A percentile compares a stretch with the other conserved stretches of the same genome.
Conservation (phyloP, 106 monocot species). For the Cymbidium sinense region DNA sequence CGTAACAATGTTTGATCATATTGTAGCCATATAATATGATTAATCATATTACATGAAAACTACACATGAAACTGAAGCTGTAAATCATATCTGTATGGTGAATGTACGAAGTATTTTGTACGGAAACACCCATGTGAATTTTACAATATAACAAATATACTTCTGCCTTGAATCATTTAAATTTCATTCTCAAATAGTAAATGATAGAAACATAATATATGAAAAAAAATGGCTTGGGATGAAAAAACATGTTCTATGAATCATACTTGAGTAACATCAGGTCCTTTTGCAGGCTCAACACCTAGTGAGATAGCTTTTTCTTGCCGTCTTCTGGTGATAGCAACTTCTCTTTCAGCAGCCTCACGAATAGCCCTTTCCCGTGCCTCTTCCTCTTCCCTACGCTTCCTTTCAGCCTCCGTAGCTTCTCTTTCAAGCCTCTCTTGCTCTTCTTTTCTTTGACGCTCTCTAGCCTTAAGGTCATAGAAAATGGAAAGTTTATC, state of each 20-base stretch:
- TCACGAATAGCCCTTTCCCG: conserved; percentile 53
- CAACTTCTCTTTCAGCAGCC: conserved; percentile 89
- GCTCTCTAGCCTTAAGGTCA: conserved; percentile 71
- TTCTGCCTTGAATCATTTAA: not conserved
- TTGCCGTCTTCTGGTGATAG: conserved; percentile 60
- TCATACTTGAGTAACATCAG: conserved; percentile 83
- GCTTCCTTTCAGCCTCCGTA: conserved; percentile 70
- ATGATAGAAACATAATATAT: not conserved
- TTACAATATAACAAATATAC: not conserved
- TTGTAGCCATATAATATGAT: not conserved
- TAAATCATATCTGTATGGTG: not conserved
- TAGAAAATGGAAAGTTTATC: not conserved
- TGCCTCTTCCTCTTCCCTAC: conserved; percentile 73
- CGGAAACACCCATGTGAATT: not conserved
- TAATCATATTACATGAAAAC: not conserved
- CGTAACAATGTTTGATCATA: not conserved
- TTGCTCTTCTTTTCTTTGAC: conserved; percentile 71
- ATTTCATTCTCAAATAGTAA: not conserved
- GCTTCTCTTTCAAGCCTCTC: conserved; percentile 77
- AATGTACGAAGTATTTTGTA: not conserved
- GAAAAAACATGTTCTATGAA: not conserved
- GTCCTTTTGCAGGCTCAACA: conserved; percentile 74
- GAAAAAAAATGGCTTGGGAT: not conserved
- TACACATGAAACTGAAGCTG: not conserved
- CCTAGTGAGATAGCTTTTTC: conserved; percentile 91